Base-by-base conservation (phyloP, 2,329 filamentous ascomycete species). In the Calonectria honghensis region DNA sequence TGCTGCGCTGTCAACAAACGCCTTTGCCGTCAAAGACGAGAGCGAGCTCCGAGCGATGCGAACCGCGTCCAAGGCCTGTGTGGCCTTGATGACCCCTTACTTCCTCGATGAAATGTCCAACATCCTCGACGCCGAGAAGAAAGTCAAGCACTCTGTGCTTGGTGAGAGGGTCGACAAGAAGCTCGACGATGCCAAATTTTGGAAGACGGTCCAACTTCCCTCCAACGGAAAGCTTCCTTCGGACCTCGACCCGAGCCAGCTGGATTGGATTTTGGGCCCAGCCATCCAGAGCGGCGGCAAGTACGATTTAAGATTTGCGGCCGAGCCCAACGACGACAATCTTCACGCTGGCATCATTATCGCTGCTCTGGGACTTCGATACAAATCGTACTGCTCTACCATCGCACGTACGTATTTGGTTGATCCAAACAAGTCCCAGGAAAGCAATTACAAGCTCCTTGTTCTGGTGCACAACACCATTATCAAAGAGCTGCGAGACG, bases 91-190 rank as follows among this genome's bases (percentile, higher is more conserved):
- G 93, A 95, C 95, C 66, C 95, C 96, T 74, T 99, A 97, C 86
- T 98, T 98, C 84, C 93, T 99, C 78, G 97, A 99, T 83, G 96
- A 98, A 84, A 98, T 99, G 96, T 98, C 96, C 66, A 94, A 94
- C 80, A 94, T 98, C 68, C 92, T 99, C 74, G 97, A 99, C 82
- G 94, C 96, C 79, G 97, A 98, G 85, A 98, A 98, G 89, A 98
- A 98, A 84, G 95, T 98, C 83, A 97, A 96, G 77, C 97, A 99
- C 86, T 95, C 93, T 78, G 90, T 91, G 2, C 90, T 99, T 10
- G 93, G 95, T n/a, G 93, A 95, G 81, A 97, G 96, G 85, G 94
- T 99, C 39, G 93, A 96, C 79, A 92, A 93, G 81, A 98, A 98
- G 87, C 93, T 99, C 72, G 96, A 98, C 80, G 96, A 99, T 80